These are phyloP conservation scores for Salvia hispanica DNA, from an alignment of 257 asterid genomes.

Conservation along the genomic window DNA sequence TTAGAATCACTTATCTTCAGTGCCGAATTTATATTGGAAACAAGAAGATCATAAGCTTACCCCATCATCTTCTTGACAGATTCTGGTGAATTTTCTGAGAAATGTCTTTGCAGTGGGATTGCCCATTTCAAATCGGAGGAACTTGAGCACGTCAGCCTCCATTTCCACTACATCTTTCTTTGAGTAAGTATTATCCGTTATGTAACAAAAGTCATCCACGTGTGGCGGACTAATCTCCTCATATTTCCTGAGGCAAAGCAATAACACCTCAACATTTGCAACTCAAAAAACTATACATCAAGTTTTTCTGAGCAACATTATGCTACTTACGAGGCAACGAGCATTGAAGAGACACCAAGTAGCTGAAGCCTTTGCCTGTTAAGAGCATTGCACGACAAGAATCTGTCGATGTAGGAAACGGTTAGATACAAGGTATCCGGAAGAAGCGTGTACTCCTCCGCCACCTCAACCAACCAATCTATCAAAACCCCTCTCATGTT, in stretches of 20 bases:
- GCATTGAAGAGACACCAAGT: too few relatives aligned
- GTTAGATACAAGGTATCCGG: too few relatives aligned
- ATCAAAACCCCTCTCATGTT: too few relatives aligned
- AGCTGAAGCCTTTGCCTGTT: too few relatives aligned
- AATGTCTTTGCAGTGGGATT: conserved; percentile 74
- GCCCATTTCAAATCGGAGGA: conserved; percentile 84
- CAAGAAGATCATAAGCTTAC: conserved; percentile 34
- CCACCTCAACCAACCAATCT: too few relatives aligned
- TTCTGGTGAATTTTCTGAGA: conserved; percentile 66
- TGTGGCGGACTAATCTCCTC: conserved; percentile 88
- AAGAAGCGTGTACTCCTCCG: too few relatives aligned
- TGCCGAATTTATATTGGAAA: neutral
- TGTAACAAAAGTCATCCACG: conserved; percentile 72
- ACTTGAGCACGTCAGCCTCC: conserved; percentile 79
- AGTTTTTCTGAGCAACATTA: neutral
- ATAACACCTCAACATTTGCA: conserved; percentile 7
- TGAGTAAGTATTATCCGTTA: conserved; percentile 68
- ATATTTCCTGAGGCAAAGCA: conserved; percentile 58
- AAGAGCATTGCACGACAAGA: too few relatives aligned
- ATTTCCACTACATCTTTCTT: conserved; percentile 73
- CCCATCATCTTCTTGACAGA: conserved; percentile 58
- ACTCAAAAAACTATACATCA: neutral
- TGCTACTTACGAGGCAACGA: neutral
- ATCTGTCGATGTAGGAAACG: too few relatives aligned
- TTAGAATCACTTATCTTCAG: conserved; percentile 25